Evolutionary conservation across 2,329 filamentous ascomycete species (phyloP).

Genomic region (Talaromyces albobiverticillius): DNA sequence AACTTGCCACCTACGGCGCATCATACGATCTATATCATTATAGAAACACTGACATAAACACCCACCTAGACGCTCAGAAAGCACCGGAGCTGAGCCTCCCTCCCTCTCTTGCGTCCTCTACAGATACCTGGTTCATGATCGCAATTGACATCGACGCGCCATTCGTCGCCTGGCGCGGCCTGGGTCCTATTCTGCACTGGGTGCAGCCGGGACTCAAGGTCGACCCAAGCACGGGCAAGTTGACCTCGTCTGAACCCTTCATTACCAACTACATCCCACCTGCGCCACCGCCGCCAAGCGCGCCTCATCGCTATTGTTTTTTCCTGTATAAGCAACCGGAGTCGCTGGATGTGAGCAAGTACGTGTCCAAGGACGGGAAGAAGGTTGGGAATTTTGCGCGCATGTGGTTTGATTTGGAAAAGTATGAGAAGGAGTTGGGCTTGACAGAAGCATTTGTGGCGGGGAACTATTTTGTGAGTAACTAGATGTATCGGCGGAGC

Average conservation of each 20-base stretch:
- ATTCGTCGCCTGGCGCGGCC: constrained; percentile 37
- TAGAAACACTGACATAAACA: neutral
- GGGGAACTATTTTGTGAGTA: constrained; percentile 14
- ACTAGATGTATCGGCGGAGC: neutral
- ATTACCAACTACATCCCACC: constrained; percentile 15
- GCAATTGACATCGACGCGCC: constrained; percentile 50
- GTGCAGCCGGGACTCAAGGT: constrained; percentile 40
- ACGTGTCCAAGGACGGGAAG: constrained; percentile 7
- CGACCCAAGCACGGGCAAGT: neutral
- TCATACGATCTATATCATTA: too few species aligned
- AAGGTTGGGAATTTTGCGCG: constrained; percentile 14
- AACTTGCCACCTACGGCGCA: too few species aligned
- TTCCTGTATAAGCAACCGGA: constrained; percentile 15
- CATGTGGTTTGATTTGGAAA: constrained; percentile 17
- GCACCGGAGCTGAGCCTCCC: constrained; percentile 19
- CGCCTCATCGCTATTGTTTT: constrained; percentile 15
- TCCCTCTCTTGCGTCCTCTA: constrained; percentile 6
- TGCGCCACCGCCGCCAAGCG: constrained; percentile 12
- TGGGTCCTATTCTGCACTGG: constrained; percentile 51
- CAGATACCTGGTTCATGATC: constrained; percentile 39
- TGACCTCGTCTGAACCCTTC: constrained; percentile 5
- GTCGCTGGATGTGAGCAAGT: constrained; percentile 4
- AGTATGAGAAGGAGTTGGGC: constrained; percentile 12
- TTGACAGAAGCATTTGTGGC: constrained; percentile 12
- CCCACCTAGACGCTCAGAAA: constrained; percentile 20